Conservation (phyloP, 805 yeast genomes). For the Metschnikowia colocasiae region DNA sequence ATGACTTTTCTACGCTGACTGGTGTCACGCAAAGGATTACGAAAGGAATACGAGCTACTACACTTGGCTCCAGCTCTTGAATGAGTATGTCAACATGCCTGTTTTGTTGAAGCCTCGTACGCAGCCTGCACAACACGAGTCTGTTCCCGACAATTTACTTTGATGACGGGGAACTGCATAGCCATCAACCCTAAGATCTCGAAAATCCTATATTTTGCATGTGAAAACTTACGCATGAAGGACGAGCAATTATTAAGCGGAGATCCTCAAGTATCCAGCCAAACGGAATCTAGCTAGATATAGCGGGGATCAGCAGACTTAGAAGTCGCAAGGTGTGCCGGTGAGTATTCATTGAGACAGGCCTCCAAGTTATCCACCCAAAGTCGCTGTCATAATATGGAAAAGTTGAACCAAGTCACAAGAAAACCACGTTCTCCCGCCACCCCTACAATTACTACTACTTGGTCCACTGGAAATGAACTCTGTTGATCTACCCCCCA, state of each 20-base stretch:
- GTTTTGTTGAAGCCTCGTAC: constrained; percentile 29
- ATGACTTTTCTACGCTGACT: constrained; percentile 27
- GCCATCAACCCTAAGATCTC: constrained; percentile 30
- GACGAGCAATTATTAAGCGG: constrained; percentile 20
- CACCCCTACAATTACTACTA: too few relatives aligned
- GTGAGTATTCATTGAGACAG: constrained; percentile 32
- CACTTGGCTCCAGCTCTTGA: constrained; percentile 30
- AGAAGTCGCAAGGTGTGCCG: constrained; percentile 32
- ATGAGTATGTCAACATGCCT: constrained; percentile 33
- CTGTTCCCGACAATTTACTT: constrained; percentile 34
- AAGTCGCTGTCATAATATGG: constrained; percentile 13
- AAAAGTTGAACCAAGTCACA: constrained; percentile 12
- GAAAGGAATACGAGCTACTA: constrained; percentile 22
- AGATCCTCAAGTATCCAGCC: constrained; percentile 23
- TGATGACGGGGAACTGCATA: constrained; percentile 35
- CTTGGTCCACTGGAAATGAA: too few relatives aligned
- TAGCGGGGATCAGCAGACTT: constrained; percentile 37
- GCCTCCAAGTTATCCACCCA: constrained; percentile 15
- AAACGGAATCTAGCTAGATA: constrained; percentile 29
- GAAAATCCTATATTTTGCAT: constrained; percentile 28
- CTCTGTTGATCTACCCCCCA: too few relatives aligned
- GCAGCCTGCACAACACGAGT: constrained; percentile 22
- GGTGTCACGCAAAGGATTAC: constrained; percentile 26
- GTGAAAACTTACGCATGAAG: constrained; percentile 7
- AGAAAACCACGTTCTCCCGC: too few relatives aligned